A percentile compares a stretch with the other conserved stretches of the same genome.
phyloP scores from a whole-genome alignment of 768 basidiomycete species.

The Tephrocybe rancida region DNA sequence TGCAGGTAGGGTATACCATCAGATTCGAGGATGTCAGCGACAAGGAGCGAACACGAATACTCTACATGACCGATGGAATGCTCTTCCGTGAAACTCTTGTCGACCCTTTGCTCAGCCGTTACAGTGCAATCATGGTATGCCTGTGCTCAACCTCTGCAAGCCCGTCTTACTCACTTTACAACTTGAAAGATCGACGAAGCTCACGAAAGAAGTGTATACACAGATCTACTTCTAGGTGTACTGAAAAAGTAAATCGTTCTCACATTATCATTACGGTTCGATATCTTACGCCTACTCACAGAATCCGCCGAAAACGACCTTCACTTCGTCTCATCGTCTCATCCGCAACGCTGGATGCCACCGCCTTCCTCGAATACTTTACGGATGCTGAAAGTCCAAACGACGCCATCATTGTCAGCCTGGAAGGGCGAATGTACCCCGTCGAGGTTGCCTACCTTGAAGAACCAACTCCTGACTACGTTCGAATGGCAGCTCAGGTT shows the following conservation, averaged over 20 bases:
- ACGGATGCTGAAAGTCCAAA: constrained; percentile 58
- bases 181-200: constrained; percentile 89
- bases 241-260: constrained; percentile 83
- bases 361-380: constrained; percentile 89
- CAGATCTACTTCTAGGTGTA: constrained; percentile 88
- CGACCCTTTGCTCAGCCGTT: constrained; percentile 89
- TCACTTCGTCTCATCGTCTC: constrained; percentile 91
- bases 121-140: constrained; percentile 93
- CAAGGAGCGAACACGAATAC: constrained; percentile 83
- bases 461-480: constrained; percentile 79
- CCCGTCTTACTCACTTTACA: not conserved
- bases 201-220: constrained; percentile 95
- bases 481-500: constrained; percentile 78
- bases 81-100: constrained; percentile 92
- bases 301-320: constrained; percentile 90
- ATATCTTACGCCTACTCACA: constrained; percentile 31
- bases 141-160: constrained; percentile 1
- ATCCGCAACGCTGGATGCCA: constrained; percentile 94
- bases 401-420: constrained; percentile 82
- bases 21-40: constrained; percentile 93
- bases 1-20: constrained; percentile 94
- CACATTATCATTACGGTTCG: not conserved
- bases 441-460: constrained; percentile 90
- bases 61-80: constrained; percentile 99
- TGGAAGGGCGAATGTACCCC: constrained; percentile 95